Percentiles rank a stretch among this genome's conserved stretches.
These are phyloP conservation scores for Pythium vanterpoolii DNA, from an alignment of 352 stramenopile genomes.

Conservation along the genomic window DNA sequence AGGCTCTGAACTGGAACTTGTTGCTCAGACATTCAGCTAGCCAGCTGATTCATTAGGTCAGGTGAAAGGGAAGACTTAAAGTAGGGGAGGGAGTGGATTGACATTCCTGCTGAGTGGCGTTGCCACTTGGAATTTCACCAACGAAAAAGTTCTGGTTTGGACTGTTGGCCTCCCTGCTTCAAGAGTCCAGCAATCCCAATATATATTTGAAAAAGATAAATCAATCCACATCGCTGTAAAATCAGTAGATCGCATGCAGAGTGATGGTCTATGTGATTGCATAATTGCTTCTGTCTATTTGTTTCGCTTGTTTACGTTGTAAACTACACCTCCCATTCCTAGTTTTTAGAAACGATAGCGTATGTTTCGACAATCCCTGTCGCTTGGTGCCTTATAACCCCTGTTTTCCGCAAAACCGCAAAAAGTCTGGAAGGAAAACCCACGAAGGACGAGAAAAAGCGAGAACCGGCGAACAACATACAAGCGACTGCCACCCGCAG, in stretches of 20 bases:
- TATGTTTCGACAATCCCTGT: not conserved
- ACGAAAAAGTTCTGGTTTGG: no score
- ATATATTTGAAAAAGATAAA: slow-evolving; percentile 4
- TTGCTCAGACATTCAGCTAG: no score
- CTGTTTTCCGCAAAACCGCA: not conserved
- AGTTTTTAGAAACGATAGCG: slow-evolving; percentile 2
- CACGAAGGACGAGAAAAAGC: slow-evolving; percentile 3
- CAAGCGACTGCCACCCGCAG: no score
- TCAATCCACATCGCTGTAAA: not conserved
- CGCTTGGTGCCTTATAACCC: not conserved
- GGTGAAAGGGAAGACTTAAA: no score
- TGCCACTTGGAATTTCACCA: no score
- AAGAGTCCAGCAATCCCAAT: no score
- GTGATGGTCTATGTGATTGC: slow-evolving; percentile 9
- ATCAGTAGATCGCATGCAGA: not conserved
- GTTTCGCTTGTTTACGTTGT: not conserved
- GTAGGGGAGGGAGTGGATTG: no score
- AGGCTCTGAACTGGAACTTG: no score
- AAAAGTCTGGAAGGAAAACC: slow-evolving; percentile 11
- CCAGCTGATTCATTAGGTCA: no score
- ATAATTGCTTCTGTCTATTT: slow-evolving; percentile 4
- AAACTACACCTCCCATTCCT: slow-evolving; percentile 1
- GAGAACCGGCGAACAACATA: not conserved
- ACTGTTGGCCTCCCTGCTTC: no score
- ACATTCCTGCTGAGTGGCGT: no score